phyloP scores from a whole-genome alignment of 345 rosid genomes.

The Syzygium jambos region DNA sequence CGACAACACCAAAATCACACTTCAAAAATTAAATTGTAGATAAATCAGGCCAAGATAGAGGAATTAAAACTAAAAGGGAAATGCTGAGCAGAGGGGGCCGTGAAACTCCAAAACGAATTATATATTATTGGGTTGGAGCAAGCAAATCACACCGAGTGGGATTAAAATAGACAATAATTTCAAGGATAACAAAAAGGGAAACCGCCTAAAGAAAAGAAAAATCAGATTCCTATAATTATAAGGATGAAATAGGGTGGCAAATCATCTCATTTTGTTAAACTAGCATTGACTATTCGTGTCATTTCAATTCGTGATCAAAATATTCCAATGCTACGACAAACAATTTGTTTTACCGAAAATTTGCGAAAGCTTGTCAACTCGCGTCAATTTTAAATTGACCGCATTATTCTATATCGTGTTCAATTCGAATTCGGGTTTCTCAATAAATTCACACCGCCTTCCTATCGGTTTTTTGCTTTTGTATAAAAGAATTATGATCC shows the following conservation, averaged over 20 bases:
- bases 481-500: background rate
- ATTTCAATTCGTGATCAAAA: background rate
- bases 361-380: background rate
- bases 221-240: background rate
- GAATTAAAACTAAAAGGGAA: background rate
- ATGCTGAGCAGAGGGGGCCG: background rate
- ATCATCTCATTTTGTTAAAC: background rate
- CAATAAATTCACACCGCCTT: background rate
- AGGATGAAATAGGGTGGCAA: background rate
- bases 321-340: background rate
- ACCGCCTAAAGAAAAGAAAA: background rate
- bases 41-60: background rate
- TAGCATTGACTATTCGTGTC: background rate
- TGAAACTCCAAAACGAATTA: background rate
- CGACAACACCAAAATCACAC: background rate
- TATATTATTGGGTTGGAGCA: too few relatives aligned
- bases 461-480: background rate
- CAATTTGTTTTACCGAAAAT: background rate
- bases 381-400: background rate
- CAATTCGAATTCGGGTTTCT: background rate
- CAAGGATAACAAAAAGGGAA: background rate
- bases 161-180: background rate
- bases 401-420: rapidly evolving
- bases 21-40: background rate
- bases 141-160: background rate